Percentiles rank a stretch among this genome's conserved stretches.
phyloP scores from a whole-genome alignment of 192 early-diverging fungal genomes.

The Mortierella antarctica region DNA sequence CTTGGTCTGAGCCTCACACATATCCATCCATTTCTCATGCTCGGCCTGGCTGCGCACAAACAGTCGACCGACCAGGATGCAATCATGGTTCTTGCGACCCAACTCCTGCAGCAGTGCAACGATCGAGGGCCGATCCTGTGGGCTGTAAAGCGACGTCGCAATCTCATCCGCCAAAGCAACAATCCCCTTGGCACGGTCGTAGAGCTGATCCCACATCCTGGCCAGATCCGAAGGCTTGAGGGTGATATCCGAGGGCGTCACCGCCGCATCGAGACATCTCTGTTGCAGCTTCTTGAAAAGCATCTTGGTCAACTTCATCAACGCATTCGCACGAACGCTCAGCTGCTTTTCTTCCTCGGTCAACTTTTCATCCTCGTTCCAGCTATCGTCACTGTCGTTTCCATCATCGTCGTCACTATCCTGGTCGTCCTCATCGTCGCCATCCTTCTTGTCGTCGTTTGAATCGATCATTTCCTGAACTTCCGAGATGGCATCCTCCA shows the following conservation, averaged over 20 bases:
- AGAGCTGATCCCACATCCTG: conserved; percentile 48
- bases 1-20: conserved; percentile 49
- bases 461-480: conserved; percentile 49
- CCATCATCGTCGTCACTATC: conserved; percentile 31
- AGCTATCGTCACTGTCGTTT: conserved; percentile 45
- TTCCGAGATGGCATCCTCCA: conserved; percentile 57
- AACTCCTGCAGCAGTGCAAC: conserved; percentile 29
- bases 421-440: conserved; percentile 11
- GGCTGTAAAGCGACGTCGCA: conserved; percentile 47
- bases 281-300: conserved; percentile 54
- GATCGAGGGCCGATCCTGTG: conserved; percentile 33
- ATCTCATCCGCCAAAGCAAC: conserved; percentile 47
- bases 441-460: conserved; percentile 41
- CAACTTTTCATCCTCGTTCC: conserved; percentile 44
- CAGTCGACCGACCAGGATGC: conserved; percentile 34
- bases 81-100: conserved; percentile 49
- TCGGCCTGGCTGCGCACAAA: conserved; percentile 45
- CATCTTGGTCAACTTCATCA: conserved; percentile 50
- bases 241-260: not conserved
- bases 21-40: conserved; percentile 51
- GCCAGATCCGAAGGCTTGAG: conserved; percentile 24
- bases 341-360: conserved; percentile 51
- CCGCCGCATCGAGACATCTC: conserved; percentile 39
- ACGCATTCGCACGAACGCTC: conserved; percentile 29
- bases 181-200: conserved; percentile 38